Evolutionary conservation across 257 asterid genomes (phyloP).

Genomic region (Fraxinus excelsior): DNA sequence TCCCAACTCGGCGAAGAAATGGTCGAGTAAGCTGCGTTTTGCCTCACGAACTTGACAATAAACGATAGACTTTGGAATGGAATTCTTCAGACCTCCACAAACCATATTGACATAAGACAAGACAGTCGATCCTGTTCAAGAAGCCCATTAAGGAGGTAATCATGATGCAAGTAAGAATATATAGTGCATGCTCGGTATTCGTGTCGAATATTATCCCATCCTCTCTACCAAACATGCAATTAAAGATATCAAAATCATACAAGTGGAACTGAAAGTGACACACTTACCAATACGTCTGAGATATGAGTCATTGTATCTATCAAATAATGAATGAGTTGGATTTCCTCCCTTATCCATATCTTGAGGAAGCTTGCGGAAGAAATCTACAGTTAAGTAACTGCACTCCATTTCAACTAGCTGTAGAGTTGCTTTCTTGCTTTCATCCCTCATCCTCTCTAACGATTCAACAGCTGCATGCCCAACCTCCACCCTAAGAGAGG

Average conservation of each 20-base stretch:
- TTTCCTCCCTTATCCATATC: conserved; percentile 99
- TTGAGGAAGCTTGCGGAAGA: conserved; percentile 98
- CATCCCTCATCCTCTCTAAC: conserved; percentile 90
- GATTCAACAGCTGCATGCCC: conserved; percentile 85
- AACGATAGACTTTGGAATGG: conserved; percentile 91
- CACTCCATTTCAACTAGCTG: conserved; percentile 98
- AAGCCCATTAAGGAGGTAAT: neutral
- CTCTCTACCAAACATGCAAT: no score
- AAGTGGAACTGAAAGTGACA: neutral
- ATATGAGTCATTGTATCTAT: conserved; percentile 89
- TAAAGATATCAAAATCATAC: no score
- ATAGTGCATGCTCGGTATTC: neutral
- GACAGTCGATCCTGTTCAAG: conserved; percentile 76
- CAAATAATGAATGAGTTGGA: conserved; percentile 96
- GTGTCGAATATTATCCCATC: no score
- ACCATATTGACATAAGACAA: conserved; percentile 95
- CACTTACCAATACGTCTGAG: conserved; percentile 85
- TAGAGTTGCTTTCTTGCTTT: conserved; percentile 87
- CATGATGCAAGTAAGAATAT: neutral
- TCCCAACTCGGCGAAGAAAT: conserved; percentile 86
- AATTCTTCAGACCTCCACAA: conserved; percentile 86
- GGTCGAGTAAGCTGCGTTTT: conserved; percentile 90
- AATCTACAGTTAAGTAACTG: conserved; percentile 90
- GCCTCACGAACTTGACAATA: conserved; percentile 99
- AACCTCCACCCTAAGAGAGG: conserved; percentile 92